Evolutionary conservation across 225 moss, liverwort and hornwort genomes (phyloP).

Genomic region (Anthoceros angustus): DNA sequence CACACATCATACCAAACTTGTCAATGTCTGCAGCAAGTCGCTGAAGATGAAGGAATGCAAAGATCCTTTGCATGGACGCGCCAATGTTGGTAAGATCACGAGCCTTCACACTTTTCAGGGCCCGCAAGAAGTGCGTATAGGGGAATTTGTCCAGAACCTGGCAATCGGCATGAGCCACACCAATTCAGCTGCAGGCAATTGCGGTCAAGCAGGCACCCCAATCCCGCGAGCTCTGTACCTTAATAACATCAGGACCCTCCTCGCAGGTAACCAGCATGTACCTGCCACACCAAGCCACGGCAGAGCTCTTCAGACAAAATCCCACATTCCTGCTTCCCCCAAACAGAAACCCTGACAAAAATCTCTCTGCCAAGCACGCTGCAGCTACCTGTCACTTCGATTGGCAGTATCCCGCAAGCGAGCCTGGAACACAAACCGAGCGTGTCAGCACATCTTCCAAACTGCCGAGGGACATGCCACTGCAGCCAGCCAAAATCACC

Average conservation of each 20-base stretch:
- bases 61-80: constrained; percentile 82
- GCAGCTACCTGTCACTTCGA: constrained; percentile 73
- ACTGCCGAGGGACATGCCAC: too few relatives aligned
- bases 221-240: constrained; percentile 26
- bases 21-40: constrained; percentile 75
- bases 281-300: constrained; percentile 24
- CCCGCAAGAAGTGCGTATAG: constrained; percentile 87
- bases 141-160: constrained; percentile 99
- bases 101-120: constrained; percentile 85
- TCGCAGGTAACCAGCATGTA: constrained; percentile 99
- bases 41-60: constrained; percentile 84
- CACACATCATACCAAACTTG: constrained; percentile 50
- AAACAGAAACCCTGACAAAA: constrained; percentile 1
- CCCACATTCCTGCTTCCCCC: background rate
- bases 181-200: background rate
- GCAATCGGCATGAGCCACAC: background rate
- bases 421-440: constrained; percentile 34
- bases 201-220: background rate
- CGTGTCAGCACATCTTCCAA: background rate
- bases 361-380: background rate
- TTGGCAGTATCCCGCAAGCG: constrained; percentile 83
- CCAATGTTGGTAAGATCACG: constrained; percentile 98
- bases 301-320: background rate
- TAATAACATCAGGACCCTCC: constrained; percentile 80
- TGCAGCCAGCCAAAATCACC: constrained; percentile 20